Conservation (phyloP, 495 filamentous ascomycete genomes). For the Tuber melanosporum region DNA sequence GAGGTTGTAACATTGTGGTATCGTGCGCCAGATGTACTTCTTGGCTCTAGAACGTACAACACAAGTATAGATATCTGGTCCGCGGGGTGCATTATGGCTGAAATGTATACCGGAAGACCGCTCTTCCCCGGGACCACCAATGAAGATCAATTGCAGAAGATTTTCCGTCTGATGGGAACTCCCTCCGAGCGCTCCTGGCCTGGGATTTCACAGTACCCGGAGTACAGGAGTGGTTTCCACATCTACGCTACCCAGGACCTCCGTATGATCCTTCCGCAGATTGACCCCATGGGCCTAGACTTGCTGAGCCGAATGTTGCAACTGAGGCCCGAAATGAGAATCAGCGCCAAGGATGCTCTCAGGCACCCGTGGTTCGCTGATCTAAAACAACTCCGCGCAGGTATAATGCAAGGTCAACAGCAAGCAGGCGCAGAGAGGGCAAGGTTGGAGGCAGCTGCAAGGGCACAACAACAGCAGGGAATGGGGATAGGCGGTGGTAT, state of each 20-base stretch:
- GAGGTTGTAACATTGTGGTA: constrained; percentile 98
- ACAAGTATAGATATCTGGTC: constrained; percentile 98
- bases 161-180: constrained; percentile 96
- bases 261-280: constrained; percentile 74
- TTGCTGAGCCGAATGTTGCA: constrained; percentile 85
- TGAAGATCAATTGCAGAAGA: constrained; percentile 89
- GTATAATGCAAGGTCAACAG: constrained; percentile 31
- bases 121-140: constrained; percentile 94
- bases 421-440: constrained; percentile 34
- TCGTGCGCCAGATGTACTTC: constrained; percentile 84
- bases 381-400: constrained; percentile 35
- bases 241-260: constrained; percentile 93
- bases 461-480: constrained; percentile 48
- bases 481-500: constrained; percentile 35
- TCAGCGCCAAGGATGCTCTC: constrained; percentile 75
- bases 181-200: constrained; percentile 90
- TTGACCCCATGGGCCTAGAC: constrained; percentile 79
- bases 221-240: constrained; percentile 90
- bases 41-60: constrained; percentile 88
- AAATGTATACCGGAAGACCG: constrained; percentile 91
- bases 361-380: constrained; percentile 79
- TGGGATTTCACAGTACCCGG: constrained; percentile 78
- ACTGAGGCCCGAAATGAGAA: constrained; percentile 82
- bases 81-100: constrained; percentile 96
- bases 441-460: constrained; percentile 49